These are phyloP conservation scores for Pachyrhizus erosus DNA, from an alignment of 306 rosid genomes.

Conservation along the genomic window DNA sequence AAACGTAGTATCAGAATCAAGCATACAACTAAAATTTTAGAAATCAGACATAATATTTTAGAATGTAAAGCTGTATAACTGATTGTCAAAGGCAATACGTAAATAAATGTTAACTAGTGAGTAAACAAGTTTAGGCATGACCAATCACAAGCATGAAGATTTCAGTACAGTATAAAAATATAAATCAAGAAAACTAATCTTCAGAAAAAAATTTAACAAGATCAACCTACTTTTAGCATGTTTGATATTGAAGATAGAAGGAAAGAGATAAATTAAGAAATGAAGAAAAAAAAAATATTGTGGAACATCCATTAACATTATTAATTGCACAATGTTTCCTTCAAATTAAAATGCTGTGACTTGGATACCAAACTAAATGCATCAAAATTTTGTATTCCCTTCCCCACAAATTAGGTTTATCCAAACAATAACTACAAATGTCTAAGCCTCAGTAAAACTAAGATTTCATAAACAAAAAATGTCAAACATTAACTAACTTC, in stretches of 20 bases:
- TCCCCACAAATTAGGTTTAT: constrained; percentile 10
- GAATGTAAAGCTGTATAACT: constrained; percentile 29
- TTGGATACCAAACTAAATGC: constrained; percentile 20
- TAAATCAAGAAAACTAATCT: constrained; percentile 16
- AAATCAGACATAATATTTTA: neutral
- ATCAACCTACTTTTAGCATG: constrained; percentile 7
- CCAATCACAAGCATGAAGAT: constrained; percentile 7
- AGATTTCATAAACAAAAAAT: neutral
- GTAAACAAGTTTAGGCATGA: neutral
- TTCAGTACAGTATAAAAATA: constrained; percentile 23
- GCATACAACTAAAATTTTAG: neutral
- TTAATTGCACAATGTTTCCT: neutral
- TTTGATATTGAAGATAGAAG: neutral
- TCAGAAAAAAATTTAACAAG: neutral
- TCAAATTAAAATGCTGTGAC: constrained; percentile 17
- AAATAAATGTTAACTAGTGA: constrained; percentile 2
- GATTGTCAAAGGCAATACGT: constrained; percentile 15
- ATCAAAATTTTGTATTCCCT: constrained; percentile 7
- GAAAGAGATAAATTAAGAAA: neutral
- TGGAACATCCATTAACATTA: constrained; percentile 18
- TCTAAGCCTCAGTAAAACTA: constrained; percentile 18
- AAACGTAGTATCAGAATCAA: constrained; percentile 35
- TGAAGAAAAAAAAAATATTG: neutral
- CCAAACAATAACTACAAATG: constrained; percentile 6
- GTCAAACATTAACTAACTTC: constrained; percentile 23